Conservation (phyloP, 2,329 filamentous ascomycete genomes). For the Gremmenia infestans region DNA sequence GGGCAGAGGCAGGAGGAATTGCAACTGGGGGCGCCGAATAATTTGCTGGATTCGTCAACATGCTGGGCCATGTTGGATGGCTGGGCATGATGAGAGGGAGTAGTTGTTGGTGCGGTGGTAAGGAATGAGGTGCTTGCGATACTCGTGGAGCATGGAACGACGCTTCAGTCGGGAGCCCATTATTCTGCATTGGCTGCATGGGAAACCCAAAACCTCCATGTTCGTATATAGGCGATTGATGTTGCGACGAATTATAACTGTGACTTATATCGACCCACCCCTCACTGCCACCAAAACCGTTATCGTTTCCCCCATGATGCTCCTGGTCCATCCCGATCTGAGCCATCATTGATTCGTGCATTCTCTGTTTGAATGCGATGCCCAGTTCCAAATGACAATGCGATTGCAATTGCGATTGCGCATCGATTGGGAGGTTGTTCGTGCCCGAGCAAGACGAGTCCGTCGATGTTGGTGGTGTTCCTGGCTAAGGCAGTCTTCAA, state of each 20-base stretch:
- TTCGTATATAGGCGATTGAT: conserved; percentile 65
- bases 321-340: conserved; percentile 34
- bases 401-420: conserved; percentile 19
- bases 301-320: conserved; percentile 26
- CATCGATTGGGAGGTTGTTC: conserved; percentile 12
- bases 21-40: conserved; percentile 56
- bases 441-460: conserved; percentile 16
- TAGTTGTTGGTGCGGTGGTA: conserved; percentile 45
- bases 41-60: conserved; percentile 66
- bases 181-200: conserved; percentile 52
- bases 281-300: conserved; percentile 40
- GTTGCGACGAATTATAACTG: conserved; percentile 45
- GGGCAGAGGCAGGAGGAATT: conserved; percentile 49
- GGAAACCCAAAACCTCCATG: conserved; percentile 59
- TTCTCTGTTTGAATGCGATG: conserved; percentile 18
- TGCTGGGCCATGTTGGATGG: conserved; percentile 70
- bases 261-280: conserved; percentile 51
- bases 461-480: conserved; percentile 27
- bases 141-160: conserved; percentile 44
- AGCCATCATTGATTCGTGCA: conserved; percentile 34
- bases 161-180: conserved; percentile 55
- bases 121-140: conserved; percentile 45
- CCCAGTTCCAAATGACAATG: conserved; percentile 12
- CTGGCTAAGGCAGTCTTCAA: conserved; percentile 33
- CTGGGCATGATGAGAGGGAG: conserved; percentile 69